Evolutionary conservation across 148 eudicot genomes (phyloP), one percentile per base, ranked within the genome.

Genomic region (Camellia granthamiana): DNA sequence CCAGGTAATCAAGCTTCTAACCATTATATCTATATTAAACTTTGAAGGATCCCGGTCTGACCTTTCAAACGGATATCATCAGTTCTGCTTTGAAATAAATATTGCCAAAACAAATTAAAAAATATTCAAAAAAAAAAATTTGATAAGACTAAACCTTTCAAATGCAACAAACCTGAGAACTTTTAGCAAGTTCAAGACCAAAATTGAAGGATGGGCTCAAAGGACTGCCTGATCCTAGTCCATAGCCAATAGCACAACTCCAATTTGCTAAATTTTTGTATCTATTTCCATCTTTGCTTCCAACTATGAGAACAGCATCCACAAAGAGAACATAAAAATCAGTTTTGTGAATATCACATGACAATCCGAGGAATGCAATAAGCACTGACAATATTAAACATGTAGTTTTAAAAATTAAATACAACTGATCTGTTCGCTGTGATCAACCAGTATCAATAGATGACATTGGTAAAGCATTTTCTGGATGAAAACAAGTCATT

Each of bases 171-270:
- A 95, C 99, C 99, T 95, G 90, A 62, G 97, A 90, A 82, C 79
- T 88, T 83, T 81, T 84, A 19, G 97, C 94, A 75, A 93, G 87
- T 88, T 95, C 97, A 86, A 95, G 97, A 78, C 97, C 85, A 89
- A 95, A 93, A 78, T 93, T 95, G 84, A 93, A 95, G 76, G 99
- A 95, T 49, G 99, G 99, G 79, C 97, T 95, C 80, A 95, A 75
- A 62, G 91, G 97, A 81, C 99, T 90, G 79, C 90, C 89, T 60
- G 94, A 90, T 69, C 97, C 97, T 70, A 92, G 69, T 58, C 97
- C 97, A 82, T 95, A 95, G 77, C 97, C 94, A 68, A 95, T 71
- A 43, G 97, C 97, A 89, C 86, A 93, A 76, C 93, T 93, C 98
- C 98, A 95, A 85, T 95, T 93, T 81, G 84, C 90, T 72, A 88